A percentile compares a stretch with the other conserved stretches of the same genome.
Conservation (phyloP, 2,329 filamentous ascomycete genomes). For the Cercospora sp. region DNA sequence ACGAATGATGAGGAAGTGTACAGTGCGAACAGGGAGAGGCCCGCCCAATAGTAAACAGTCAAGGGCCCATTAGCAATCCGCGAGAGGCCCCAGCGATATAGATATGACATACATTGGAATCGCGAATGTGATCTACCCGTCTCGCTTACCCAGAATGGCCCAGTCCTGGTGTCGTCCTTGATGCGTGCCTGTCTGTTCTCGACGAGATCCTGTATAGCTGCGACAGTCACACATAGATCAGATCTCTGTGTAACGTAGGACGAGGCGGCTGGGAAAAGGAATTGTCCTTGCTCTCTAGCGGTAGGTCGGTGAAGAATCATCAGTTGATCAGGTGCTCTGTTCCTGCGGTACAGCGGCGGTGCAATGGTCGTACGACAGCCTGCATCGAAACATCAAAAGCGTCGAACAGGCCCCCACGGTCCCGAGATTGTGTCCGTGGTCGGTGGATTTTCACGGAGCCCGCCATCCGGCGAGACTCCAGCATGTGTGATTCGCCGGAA, state of each 20-base stretch:
- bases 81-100: too few relatives aligned
- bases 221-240: constrained; percentile 11
- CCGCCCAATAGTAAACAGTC: too few relatives aligned
- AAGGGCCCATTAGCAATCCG: too few relatives aligned
- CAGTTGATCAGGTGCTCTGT: background rate
- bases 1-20: too few relatives aligned
- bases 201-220: background rate
- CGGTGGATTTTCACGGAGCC: background rate
- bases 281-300: background rate
- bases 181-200: background rate
- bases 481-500: background rate
- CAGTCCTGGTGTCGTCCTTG: too few relatives aligned
- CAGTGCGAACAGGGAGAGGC: too few relatives aligned
- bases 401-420: background rate
- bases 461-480: background rate
- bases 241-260: background rate
- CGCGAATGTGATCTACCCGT: too few relatives aligned
- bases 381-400: background rate
- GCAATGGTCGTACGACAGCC: constrained; percentile 4
- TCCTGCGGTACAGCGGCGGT: background rate
- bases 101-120: too few relatives aligned
- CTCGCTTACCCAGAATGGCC: too few relatives aligned
- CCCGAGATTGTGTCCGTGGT: constrained; percentile 10
- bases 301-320: background rate
- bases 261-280: background rate